phyloP scores from a whole-genome alignment of 2,329 filamentous ascomycete genomes.

The Epichloe baconii region DNA sequence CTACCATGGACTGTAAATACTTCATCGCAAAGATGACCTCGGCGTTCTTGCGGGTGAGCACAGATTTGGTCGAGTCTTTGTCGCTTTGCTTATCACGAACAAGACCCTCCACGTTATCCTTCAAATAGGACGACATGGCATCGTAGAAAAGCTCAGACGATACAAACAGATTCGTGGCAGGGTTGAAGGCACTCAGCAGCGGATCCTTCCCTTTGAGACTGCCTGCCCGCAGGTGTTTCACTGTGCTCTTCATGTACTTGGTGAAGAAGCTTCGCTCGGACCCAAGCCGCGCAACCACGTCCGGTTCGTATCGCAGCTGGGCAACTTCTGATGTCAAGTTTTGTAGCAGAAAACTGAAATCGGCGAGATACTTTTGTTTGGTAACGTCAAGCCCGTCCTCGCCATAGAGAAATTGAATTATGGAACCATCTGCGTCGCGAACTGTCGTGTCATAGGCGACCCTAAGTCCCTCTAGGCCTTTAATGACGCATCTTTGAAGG shows the following conservation, averaged over 20 bases:
- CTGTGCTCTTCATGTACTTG: slow-evolving; percentile 68
- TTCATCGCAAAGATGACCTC: slow-evolving; percentile 81
- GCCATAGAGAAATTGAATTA: slow-evolving; percentile 92
- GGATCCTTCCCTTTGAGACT: slow-evolving; percentile 56
- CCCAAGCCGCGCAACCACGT: slow-evolving; percentile 31
- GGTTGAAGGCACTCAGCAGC: slow-evolving; percentile 57
- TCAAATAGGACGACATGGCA: slow-evolving; percentile 61
- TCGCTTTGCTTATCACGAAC: slow-evolving; percentile 32
- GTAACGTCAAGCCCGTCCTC: slow-evolving; percentile 92
- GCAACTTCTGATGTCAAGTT: slow-evolving; percentile 74
- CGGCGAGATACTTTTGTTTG: slow-evolving; percentile 80
- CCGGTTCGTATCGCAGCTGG: slow-evolving; percentile 54
- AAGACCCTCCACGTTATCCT: slow-evolving; percentile 55
- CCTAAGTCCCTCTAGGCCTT: slow-evolving; percentile 91
- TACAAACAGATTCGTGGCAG: slow-evolving; percentile 66
- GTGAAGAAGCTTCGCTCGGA: slow-evolving; percentile 47
- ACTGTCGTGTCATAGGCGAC: slow-evolving; percentile 92
- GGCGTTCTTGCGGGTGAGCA: slow-evolving; percentile 56
- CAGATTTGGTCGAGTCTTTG: slow-evolving; percentile 22
- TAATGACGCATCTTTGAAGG: slow-evolving; percentile 90
- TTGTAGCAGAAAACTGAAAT: slow-evolving; percentile 81
- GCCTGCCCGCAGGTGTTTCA: slow-evolving; percentile 54
- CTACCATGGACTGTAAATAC: slow-evolving; percentile 81
- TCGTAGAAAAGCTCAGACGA: slow-evolving; percentile 80
- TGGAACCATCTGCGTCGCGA: slow-evolving; percentile 80